Base-by-base conservation (phyloP, 768 basidiomycete species). In the Xerocomellus amylosporus region DNA sequence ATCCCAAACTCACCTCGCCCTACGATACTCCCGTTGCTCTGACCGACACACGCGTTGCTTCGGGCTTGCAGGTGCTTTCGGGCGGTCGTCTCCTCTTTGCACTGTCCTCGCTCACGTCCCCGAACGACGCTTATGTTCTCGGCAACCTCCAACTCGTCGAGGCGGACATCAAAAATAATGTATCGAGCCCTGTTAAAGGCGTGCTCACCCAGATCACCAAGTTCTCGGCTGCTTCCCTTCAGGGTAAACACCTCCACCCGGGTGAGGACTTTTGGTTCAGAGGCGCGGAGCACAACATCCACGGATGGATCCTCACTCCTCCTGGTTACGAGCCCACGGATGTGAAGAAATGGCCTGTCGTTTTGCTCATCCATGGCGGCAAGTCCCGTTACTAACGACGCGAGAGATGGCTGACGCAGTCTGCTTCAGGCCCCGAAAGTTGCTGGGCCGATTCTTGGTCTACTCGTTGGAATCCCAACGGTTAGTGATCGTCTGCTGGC, bases 391-490 rank as follows among this genome's bases (percentile, higher is more conserved):
- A n/a, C n/a, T n/a, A 36, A 15, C 28, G 34, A 33, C 9, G n/a
- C 8, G 22, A 43, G 45, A 15, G 19, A 26, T 28, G 26, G 28
- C 51, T 55, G 10, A 60, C 14, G 2, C 37, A n/a, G n/a, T n/a
- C n/a, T n/a, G n/a, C n/a, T 60, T 66, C 73, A 75, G 86, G 87
- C 17, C 88, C 89, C 6, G 87, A 92, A 65, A 78, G 85, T 28
- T 90, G 88, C 45, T 97, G 93, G 94, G 84, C 86, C 59, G 94
- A 97, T 65, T 78, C 83, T 41, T 98, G 95, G 95, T 87, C 85
- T 3, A 94, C 84, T 28, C 77, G 93, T 50, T 96, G 95, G 95
- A 98, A 97, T 71, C 89, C 87, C 0, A 90, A 93, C 62, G 77
- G 88, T 88, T 52, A 39, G 53, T 54, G 46, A 48, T 46, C 12